A percentile compares a stretch with the other conserved stretches of the same genome.
Conservation (phyloP, 305 asterid species). For the Fraxinus greggii region DNA sequence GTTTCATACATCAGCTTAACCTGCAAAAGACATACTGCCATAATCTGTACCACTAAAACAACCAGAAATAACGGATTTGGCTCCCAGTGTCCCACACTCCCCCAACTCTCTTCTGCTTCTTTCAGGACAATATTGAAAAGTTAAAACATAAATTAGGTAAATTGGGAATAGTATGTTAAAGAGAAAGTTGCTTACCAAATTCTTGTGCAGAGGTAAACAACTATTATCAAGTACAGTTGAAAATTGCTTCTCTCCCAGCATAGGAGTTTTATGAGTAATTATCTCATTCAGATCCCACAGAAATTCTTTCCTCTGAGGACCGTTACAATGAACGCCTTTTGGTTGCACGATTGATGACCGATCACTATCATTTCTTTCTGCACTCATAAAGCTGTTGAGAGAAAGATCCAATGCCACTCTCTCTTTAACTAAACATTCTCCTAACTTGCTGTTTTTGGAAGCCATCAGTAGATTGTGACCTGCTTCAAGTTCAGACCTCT, state of each 20-base stretch:
- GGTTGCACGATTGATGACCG: conserved; percentile 22
- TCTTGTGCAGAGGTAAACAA: conserved; percentile 27
- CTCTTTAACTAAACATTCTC: conserved; percentile 23
- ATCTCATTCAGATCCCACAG: conserved; percentile 54
- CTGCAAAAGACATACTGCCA: not conserved
- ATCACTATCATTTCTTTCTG: conserved; percentile 24
- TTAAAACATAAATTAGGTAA: not conserved
- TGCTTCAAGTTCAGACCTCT: conserved; percentile 31
- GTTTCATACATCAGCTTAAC: not conserved
- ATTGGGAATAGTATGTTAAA: not conserved
- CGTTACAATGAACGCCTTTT: conserved; percentile 25
- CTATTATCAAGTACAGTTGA: conserved; percentile 30
- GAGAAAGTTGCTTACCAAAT: conserved; percentile 38
- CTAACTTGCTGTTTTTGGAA: conserved; percentile 17
- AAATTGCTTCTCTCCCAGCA: conserved; percentile 30
- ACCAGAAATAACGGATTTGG: not conserved
- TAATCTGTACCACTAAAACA: not conserved
- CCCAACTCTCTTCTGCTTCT: not conserved
- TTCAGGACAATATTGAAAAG: not conserved
- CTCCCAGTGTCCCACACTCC: not conserved
- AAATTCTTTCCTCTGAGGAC: not conserved
- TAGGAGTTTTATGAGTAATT: conserved; percentile 29
- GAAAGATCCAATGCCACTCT: conserved; percentile 43
- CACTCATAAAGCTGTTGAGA: conserved; percentile 28
- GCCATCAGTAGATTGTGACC: conserved; percentile 16